These are phyloP conservation scores for Clavispora vitiphila DNA, from an alignment of 805 yeast species.

Conservation along the genomic window DNA sequence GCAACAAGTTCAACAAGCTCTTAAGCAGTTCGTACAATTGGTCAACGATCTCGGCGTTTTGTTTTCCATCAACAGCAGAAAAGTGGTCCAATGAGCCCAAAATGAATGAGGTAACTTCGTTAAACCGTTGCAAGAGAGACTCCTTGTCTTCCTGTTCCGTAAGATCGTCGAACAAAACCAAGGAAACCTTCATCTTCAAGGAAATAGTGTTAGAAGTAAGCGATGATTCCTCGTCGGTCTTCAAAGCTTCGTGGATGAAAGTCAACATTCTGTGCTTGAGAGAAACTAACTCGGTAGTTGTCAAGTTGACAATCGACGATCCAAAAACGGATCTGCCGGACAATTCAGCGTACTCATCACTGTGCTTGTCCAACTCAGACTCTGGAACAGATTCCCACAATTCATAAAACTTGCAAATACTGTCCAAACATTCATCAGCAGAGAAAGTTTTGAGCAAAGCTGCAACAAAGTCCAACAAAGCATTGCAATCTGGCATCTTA, in stretches of 20 bases:
- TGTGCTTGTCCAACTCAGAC: slow-evolving; percentile 34
- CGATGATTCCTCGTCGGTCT: slow-evolving; percentile 22
- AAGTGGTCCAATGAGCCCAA: slow-evolving; percentile 35
- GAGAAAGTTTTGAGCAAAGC: slow-evolving; percentile 65
- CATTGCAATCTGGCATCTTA: slow-evolving; percentile 61
- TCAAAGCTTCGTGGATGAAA: slow-evolving; percentile 50
- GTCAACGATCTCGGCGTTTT: slow-evolving; percentile 25
- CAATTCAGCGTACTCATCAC: slow-evolving; percentile 33
- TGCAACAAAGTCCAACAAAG: slow-evolving; percentile 66
- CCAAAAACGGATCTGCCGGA: slow-evolving; percentile 59
- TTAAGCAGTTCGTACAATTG: slow-evolving; percentile 54
- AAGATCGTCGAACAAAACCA: slow-evolving; percentile 42
- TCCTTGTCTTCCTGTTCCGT: slow-evolving; percentile 25
- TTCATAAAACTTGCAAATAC: slow-evolving; percentile 46
- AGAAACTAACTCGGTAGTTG: slow-evolving; percentile 42
- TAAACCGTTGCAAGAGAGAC: slow-evolving; percentile 29
- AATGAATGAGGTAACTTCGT: slow-evolving; percentile 29
- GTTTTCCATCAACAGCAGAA: slow-evolving; percentile 11
- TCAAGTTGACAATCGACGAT: slow-evolving; percentile 48
- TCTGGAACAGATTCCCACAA: slow-evolving; percentile 49
- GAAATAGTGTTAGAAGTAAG: slow-evolving; percentile 18
- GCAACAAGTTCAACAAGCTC: slow-evolving; percentile 63
- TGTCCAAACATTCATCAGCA: slow-evolving; percentile 60
- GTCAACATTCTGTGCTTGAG: slow-evolving; percentile 50
- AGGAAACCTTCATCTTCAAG: slow-evolving; percentile 49